These are phyloP conservation scores for barley (Hordeum vulgare) DNA, from an alignment of 176 grass and related monocot species.

Conservation along the genomic window DNA sequence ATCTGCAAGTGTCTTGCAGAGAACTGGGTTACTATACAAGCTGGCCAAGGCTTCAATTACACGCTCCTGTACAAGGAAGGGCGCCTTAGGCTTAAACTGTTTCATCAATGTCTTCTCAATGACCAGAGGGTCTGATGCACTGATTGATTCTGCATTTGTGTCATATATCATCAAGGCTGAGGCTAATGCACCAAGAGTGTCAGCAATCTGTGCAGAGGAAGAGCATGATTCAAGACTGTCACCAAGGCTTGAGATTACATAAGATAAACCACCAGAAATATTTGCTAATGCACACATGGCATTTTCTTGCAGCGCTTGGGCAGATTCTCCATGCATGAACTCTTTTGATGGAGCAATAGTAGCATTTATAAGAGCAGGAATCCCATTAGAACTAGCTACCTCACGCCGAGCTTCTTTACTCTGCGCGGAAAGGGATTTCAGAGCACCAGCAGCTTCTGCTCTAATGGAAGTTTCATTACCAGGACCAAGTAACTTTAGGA, in stretches of 20 bases:
- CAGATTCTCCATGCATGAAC: slow-evolving; percentile 99
- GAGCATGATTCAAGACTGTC: slow-evolving; percentile 97
- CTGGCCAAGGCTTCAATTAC: slow-evolving; percentile 99
- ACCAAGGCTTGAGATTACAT: slow-evolving; percentile 96
- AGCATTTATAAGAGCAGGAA: slow-evolving; percentile 97
- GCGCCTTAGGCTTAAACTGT: slow-evolving; percentile 83
- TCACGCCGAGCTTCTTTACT: slow-evolving; percentile 94
- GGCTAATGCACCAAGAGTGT: slow-evolving; percentile 95
- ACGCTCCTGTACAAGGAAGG: slow-evolving; percentile 92
- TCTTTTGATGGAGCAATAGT: slow-evolving; percentile 99
- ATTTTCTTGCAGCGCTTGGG: slow-evolving; percentile 98
- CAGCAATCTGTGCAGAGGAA: slow-evolving; percentile 91
- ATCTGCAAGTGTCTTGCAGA: slow-evolving; percentile 74
- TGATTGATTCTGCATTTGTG: slow-evolving; percentile 77
- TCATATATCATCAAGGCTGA: slow-evolving; percentile 99
- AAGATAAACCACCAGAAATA: slow-evolving; percentile 97
- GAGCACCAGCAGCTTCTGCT: slow-evolving; percentile 89
- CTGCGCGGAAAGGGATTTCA: slow-evolving; percentile 91
- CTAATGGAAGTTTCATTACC: slow-evolving; percentile 90
- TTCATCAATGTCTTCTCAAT: slow-evolving; percentile 92
- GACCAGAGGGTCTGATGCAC: slow-evolving; percentile 64
- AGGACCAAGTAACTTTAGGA: slow-evolving; percentile 91
- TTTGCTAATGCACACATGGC: slow-evolving; percentile 99
- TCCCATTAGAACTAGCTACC: slow-evolving; percentile 94
- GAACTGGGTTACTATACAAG: slow-evolving; percentile 89